phyloP scores from a whole-genome alignment of 2,329 filamentous ascomycete genomes.

The Colletotrichum sp. region DNA sequence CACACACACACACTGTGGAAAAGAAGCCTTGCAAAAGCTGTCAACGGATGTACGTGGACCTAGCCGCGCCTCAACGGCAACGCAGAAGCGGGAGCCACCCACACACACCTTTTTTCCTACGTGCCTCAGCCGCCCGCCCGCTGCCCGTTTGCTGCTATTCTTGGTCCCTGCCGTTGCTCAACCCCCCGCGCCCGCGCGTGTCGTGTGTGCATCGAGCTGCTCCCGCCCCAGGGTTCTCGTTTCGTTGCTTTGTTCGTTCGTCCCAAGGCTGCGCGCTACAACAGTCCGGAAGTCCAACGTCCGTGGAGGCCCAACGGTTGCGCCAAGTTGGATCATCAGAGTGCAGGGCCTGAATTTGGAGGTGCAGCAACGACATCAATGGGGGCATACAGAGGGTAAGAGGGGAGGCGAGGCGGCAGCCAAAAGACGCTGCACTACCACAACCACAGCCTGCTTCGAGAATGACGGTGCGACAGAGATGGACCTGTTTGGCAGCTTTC shows the following conservation, averaged over 20 bases:
- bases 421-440: background rate
- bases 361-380: background rate
- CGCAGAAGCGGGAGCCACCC: background rate
- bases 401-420: background rate
- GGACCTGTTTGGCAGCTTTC: background rate
- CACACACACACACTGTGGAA: background rate
- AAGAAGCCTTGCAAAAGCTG: background rate
- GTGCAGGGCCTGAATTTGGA: background rate
- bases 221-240: background rate
- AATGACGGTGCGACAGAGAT: background rate
- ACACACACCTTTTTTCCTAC: background rate
- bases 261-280: background rate
- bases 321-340: background rate
- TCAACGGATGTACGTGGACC: background rate
- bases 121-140: slow-evolving; percentile 7
- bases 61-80: background rate
- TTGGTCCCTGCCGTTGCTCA: background rate
- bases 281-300: background rate
- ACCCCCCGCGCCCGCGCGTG: background rate
- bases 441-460: background rate
- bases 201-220: background rate
- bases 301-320: background rate
- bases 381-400: background rate
- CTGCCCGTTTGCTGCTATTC: slow-evolving; percentile 14
- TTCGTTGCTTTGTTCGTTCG: background rate